These are phyloP conservation scores for Scortechinia acanthostroma DNA, from an alignment of 2,329 filamentous ascomycete genomes.

Conservation along the genomic window DNA sequence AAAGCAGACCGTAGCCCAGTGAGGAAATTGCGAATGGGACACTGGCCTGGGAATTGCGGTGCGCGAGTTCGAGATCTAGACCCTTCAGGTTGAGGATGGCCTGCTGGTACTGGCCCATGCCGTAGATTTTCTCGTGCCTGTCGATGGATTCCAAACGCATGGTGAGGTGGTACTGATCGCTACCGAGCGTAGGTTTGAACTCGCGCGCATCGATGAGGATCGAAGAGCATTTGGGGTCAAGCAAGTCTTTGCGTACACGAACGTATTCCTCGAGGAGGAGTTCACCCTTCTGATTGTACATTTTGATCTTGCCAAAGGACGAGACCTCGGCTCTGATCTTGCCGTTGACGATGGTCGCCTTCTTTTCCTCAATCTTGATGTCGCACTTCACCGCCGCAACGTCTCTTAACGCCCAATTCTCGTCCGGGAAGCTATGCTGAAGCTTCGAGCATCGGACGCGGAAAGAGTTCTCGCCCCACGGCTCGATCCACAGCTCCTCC, in stretches of 20 bases:
- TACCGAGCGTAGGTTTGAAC: slow-evolving; percentile 41
- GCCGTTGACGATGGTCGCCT: slow-evolving; percentile 35
- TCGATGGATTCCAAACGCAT: slow-evolving; percentile 47
- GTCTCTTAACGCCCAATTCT: slow-evolving; percentile 29
- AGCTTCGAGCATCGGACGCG: slow-evolving; percentile 35
- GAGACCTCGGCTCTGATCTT: slow-evolving; percentile 36
- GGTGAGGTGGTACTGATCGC: slow-evolving; percentile 46
- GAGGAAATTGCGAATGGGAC: slow-evolving; percentile 56
- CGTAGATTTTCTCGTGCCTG: slow-evolving; percentile 51
- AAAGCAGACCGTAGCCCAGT: slow-evolving; percentile 54
- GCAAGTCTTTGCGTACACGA: slow-evolving; percentile 36
- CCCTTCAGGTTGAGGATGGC: slow-evolving; percentile 57
- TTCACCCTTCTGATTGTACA: slow-evolving; percentile 30
- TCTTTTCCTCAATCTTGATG: slow-evolving; percentile 11
- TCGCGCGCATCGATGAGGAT: slow-evolving; percentile 48
- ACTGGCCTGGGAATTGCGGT: slow-evolving; percentile 60
- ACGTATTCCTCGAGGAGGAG: slow-evolving; percentile 43
- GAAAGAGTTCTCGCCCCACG: slow-evolving; percentile 37
- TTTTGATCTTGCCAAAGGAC: slow-evolving; percentile 36
- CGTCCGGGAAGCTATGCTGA: slow-evolving; percentile 18
- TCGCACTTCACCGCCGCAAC: slow-evolving; percentile 7
- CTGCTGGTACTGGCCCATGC: slow-evolving; percentile 66
- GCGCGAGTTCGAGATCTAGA: slow-evolving; percentile 52
- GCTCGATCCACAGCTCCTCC: slow-evolving; percentile 36
- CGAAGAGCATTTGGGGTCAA: slow-evolving; percentile 50